Base-by-base conservation (phyloP, 2,329 filamentous ascomycete species). In the Fusarium sp. region DNA sequence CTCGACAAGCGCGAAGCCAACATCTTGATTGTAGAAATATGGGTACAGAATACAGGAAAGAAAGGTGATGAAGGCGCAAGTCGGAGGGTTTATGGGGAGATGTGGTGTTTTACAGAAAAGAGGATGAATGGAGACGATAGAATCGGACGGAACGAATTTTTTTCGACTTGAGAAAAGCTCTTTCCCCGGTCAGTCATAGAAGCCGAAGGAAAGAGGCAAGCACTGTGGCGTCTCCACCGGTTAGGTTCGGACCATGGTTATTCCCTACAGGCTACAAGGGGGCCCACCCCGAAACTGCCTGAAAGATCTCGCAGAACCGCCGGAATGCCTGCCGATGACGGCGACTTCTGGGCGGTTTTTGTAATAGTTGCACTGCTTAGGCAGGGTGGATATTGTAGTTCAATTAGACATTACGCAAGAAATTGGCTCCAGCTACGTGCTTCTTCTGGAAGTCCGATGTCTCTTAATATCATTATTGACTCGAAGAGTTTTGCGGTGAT, bases 1-100 rank as follows among this genome's bases (percentile, higher is more conserved):
- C 90, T 88, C 76, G 88, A 87, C 75, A 93, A 83, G 81, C 89
- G 89, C 76, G 90, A 87, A 78, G 90, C 85, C 83, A 93, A 80
- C 91, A 93, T 92, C 79, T 82, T 90, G 83, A 75, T 74, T 74
- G 75, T 73, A 71, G 74, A 70, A 71, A 72, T 63, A 68, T 72
- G 69, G 75, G 75, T 78, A 79, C 77, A 76, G 68, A 74, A 69
- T 71, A 75, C 72, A 75, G 73, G 74, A 75, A 74, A 73, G 75
- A 67, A 75, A 67, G 52, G 66, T 64, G 74, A 75, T 66, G 72
- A 74, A 75, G 72, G 70, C 74, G 71, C 73, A 71, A 72, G 73
- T 75, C 71, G 71, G 76, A 78, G 73, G 72, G 48, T 76, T 65
- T 63, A 68, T 67, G 71, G 68, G 64, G 72, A 60, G 74, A 77